Evolutionary conservation across 805 yeast genomes (phyloP), one percentile per base, ranked within the genome.

Genomic region (Pichia cephalocereana): DNA sequence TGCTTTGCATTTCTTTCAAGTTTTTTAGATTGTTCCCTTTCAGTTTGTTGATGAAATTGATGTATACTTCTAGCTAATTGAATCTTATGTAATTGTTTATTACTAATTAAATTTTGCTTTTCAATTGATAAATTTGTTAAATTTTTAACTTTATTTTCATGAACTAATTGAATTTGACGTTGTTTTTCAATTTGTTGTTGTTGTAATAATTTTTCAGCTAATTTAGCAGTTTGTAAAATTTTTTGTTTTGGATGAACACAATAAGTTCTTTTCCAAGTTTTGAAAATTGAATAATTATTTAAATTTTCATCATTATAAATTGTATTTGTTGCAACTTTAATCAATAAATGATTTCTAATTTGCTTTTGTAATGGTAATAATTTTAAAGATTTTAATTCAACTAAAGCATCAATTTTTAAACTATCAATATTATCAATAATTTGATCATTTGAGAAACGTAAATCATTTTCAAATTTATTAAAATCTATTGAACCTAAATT

Each of bases 1-100:
- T 84, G 90, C 60, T 82, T 85, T n/a, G 95, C 95, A 30, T 82
- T 85, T 62, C 78, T 80, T 64, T 86, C 93, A 52, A 83, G 66
- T 64, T 82, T 76, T 68, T 77, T 83, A 52, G 80, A 77, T 64
- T 85, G 93, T 48, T 86, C 95, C 61, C 77, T 81, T 62, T 84
- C 93, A 27, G 80, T 73, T 48, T 68, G 67, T 50, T 67, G 69
- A 56, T 82, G 88, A 67, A 70, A 75, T 54, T 68, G 70, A 49
- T 57, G 65, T 37, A 77, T 65, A 26, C 67, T 64, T 55, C 69
- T 71, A 34, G 64, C 66, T 14, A 64, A 40, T 12, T 57, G 43
- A 18, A 51, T 48, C 49, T 66, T 65, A 34, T 61, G 64, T 27
- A 53, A 55, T 30, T 57, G 51, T 46, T 66, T 70, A 17, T 59